Base-by-base conservation (phyloP, 768 basidiomycete genomes). In the Boletus rufocinnamomeus region DNA sequence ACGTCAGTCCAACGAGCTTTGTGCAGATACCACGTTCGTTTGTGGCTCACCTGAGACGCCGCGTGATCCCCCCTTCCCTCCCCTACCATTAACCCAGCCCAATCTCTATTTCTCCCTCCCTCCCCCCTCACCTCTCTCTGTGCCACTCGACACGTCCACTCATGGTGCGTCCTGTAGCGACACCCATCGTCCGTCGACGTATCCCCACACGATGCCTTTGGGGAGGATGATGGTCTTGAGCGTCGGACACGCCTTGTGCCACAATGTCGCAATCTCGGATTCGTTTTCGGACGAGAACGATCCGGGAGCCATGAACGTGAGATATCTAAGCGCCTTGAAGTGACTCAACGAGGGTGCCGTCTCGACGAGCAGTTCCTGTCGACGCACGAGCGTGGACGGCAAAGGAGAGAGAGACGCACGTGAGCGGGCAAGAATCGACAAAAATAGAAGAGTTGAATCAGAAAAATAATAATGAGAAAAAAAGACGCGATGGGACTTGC, bases 161-260 rank as follows among this genome's bases (percentile, higher is more conserved):
- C 37, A 71, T 41, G 53, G 50, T 23, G 21, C 43, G 46, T 72
- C 67, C 44, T 64, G 61, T 21, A 62, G 50, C 11, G 64, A 67
- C 28, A 62, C 52, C 72, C 72, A 72, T 35, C 54, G 63, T 2
- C 64, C 69, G 19, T 65, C 62, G 44, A 51, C 57, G 63, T 54
- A 62, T 52, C 85, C 86, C 87, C 87, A 88, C 9, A 87, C 80
- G 52, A 79, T 72, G 2, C 87, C 87, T 57, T 78, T 77, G 1
- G 87, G 85, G 0, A 88, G 71, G 17, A 88, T 86, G 53, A 88
- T 84, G 0, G 87, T 87, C 57, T 76, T 76, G 32, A 88, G 74
- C 0, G 85, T 84, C 4, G 84, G 82, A 68, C 86, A 88, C 27
- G 79, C 79, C 23, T 68, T 62, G 54, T 82, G 81, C 86, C 86